phyloP scores from a whole-genome alignment of 2,329 filamentous ascomycete species.

The Claviceps purpurea region DNA sequence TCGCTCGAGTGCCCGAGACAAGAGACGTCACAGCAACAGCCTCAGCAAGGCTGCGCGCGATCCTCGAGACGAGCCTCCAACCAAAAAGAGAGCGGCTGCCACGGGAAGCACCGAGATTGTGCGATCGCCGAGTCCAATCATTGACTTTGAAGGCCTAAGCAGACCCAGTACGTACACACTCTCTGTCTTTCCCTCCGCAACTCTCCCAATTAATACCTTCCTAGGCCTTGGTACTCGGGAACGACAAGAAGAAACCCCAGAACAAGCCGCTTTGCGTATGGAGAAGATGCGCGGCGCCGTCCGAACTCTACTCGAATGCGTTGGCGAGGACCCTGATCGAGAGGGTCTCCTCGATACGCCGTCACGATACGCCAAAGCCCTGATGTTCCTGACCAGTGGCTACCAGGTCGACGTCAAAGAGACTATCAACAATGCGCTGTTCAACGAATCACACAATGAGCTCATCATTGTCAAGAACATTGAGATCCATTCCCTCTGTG shows the following conservation, averaged over 20 bases:
- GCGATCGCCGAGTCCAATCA: constrained; percentile 37
- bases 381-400: constrained; percentile 92
- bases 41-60: constrained; percentile 49
- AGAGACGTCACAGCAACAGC: constrained; percentile 41
- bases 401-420: constrained; percentile 91
- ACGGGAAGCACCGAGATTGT: constrained; percentile 7
- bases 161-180: constrained; percentile 33
- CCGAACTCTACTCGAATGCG: constrained; percentile 52
- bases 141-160: constrained; percentile 49
- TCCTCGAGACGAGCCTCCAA: constrained; percentile 38
- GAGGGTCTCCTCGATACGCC: constrained; percentile 57
- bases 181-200: not conserved
- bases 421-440: constrained; percentile 86
- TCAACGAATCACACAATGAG: constrained; percentile 93
- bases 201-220: too few relatives aligned
- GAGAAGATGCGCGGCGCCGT: constrained; percentile 49
- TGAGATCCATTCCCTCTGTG: constrained; percentile 85
- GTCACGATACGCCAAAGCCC: constrained; percentile 81
- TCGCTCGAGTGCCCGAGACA: constrained; percentile 17
- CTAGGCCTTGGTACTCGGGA: constrained; percentile 50
- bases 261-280: constrained; percentile 33
- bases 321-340: constrained; percentile 54
- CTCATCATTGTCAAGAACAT: constrained; percentile 98
- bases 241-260: constrained; percentile 40
- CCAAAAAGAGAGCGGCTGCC: constrained; percentile 21